phyloP scores from a whole-genome alignment of 1,284 basidiomycete genomes.

The Puccinia horiana region DNA sequence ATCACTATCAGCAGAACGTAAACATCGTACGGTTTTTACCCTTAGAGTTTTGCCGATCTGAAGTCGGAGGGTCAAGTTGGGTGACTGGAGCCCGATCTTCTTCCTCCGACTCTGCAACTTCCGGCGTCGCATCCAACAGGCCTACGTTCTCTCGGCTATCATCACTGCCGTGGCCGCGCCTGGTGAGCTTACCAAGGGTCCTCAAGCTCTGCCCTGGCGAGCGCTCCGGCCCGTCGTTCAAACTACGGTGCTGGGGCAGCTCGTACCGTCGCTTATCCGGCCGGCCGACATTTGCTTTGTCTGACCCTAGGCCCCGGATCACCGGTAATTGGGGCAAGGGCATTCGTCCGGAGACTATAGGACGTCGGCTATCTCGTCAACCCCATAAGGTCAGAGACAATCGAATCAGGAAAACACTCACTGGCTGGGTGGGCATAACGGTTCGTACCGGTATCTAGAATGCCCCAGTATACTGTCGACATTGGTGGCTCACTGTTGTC shows the following conservation, averaged over 20 bases:
- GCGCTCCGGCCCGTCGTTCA: neutral
- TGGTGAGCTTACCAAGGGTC: neutral
- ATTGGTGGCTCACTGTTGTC: conserved; percentile 33
- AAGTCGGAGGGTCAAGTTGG: neutral
- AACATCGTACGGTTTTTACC: conserved; percentile 5
- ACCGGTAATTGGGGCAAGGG: conserved; percentile 25
- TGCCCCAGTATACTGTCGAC: conserved; percentile 32
- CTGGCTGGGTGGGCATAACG: conserved; percentile 34
- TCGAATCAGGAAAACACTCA: neutral
- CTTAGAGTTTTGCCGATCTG: neutral
- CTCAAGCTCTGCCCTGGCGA: neutral
- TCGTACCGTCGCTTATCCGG: neutral
- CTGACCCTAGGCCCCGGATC: neutral
- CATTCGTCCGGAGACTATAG: conserved; percentile 25
- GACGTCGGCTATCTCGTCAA: neutral
- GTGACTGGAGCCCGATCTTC: neutral
- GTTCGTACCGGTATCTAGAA: conserved; percentile 26
- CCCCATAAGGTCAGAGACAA: neutral
- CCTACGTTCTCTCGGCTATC: neutral
- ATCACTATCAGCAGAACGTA: neutral
- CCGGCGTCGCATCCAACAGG: conserved; percentile 7
- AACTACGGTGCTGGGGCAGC: neutral
- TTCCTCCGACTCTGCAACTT: conserved; percentile 5
- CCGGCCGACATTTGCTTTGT: neutral
- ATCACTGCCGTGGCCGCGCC: neutral